phyloP scores from a whole-genome alignment of 2,329 filamentous ascomycete species.

The Sclerotinia subarctica region DNA sequence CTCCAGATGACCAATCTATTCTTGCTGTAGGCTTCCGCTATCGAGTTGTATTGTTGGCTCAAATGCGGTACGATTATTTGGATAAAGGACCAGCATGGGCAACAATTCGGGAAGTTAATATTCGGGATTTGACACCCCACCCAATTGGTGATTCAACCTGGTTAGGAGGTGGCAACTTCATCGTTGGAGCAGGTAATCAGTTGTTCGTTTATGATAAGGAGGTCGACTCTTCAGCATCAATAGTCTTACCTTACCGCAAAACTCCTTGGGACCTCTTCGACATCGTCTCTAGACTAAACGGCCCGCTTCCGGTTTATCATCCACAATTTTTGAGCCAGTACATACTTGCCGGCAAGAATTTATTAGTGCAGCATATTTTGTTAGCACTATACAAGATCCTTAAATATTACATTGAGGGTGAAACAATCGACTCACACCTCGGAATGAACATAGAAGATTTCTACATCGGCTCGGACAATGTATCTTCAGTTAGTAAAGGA shows the following conservation, averaged over 20 bases:
- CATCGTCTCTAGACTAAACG: slow-evolving; percentile 78
- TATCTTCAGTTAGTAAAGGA: slow-evolving; percentile 27
- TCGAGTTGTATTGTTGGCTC: slow-evolving; percentile 74
- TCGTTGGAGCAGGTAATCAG: slow-evolving; percentile 88
- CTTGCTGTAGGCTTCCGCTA: slow-evolving; percentile 91
- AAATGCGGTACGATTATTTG: slow-evolving; percentile 88
- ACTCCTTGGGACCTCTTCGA: slow-evolving; percentile 65
- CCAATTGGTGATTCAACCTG: slow-evolving; percentile 92
- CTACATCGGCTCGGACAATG: slow-evolving; percentile 42
- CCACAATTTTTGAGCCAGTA: slow-evolving; percentile 87
- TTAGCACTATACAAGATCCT: slow-evolving; percentile 69
- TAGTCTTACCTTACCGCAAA: slow-evolving; percentile 32
- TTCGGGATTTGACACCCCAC: slow-evolving; percentile 78
- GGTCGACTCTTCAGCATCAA: slow-evolving; percentile 54
- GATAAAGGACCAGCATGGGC: slow-evolving; percentile 89
- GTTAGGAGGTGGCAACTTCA: slow-evolving; percentile 79
- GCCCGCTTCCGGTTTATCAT: slow-evolving; percentile 84
- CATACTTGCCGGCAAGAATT: slow-evolving; percentile 74
- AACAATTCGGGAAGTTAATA: slow-evolving; percentile 75
- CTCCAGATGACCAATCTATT: slow-evolving; percentile 83
- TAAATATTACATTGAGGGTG: slow-evolving; percentile 80
- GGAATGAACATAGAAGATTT: slow-evolving; percentile 62
- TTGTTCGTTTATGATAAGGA: slow-evolving; percentile 78
- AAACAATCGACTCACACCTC: slow-evolving; percentile 74
- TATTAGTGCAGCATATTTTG: slow-evolving; percentile 69